Evolutionary conservation across 2,329 filamentous ascomycete genomes (phyloP).

Genomic region (Chlorencoelia australis): DNA sequence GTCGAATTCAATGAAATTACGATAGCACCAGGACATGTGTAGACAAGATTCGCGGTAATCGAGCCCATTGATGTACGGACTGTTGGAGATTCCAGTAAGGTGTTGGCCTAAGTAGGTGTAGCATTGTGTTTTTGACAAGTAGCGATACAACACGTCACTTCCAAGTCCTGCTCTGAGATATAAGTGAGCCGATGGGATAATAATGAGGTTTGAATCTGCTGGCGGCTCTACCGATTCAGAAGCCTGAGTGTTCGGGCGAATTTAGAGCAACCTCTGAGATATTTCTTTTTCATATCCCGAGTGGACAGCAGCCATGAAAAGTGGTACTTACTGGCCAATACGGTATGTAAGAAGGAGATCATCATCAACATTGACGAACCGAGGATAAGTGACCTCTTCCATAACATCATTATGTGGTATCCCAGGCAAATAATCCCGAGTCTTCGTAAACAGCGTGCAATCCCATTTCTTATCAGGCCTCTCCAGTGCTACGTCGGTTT

Average conservation of each 20-base stretch:
- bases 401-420: constrained; percentile 10
- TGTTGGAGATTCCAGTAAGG: constrained; percentile 18
- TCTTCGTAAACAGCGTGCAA: constrained; percentile 13
- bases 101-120: constrained; percentile 19
- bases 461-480: constrained; percentile 9
- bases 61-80: constrained; percentile 22
- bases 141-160: constrained; percentile 18
- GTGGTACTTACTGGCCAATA: constrained; percentile 20
- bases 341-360: constrained; percentile 20
- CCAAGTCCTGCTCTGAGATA: constrained; percentile 17
- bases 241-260: no score
- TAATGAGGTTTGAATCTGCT: background rate
- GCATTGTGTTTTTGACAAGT: constrained; percentile 12
- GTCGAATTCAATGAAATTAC: constrained; percentile 14
- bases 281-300: no score
- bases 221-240: no score
- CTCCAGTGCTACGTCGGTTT: background rate
- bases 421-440: constrained; percentile 15
- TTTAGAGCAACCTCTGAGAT: no score
- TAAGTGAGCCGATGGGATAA: background rate
- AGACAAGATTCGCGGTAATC: constrained; percentile 13
- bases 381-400: constrained; percentile 20
- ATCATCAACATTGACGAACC: constrained; percentile 18
- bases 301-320: no score
- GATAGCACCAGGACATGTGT: constrained; percentile 22